These are phyloP conservation scores for Cavenderia fasciculata DNA, from an alignment of 78 protist species.

Conservation along the genomic window DNA sequence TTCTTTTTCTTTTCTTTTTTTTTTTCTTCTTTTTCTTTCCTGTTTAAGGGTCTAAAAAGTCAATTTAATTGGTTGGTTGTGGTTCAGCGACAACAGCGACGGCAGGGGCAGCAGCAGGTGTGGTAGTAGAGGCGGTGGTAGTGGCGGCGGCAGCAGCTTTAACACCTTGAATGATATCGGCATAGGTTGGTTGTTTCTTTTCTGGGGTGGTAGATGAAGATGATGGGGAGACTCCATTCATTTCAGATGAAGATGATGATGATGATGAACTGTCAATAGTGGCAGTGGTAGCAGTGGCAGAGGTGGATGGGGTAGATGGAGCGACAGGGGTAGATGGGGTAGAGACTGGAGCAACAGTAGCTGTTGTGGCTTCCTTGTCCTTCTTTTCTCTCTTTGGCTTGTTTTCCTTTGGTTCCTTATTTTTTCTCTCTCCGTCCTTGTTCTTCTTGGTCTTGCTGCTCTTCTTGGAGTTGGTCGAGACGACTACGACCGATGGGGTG, in stretches of 20 bases:
- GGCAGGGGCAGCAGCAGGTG: background rate
- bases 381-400: conserved; percentile 8
- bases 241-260: background rate
- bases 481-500: background rate
- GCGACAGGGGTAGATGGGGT: background rate
- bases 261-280: background rate
- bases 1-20: background rate
- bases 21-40: background rate
- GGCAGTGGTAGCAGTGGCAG: background rate
- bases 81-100: conserved; percentile 16
- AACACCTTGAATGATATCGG: conserved; percentile 50
- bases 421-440: conserved; percentile 5
- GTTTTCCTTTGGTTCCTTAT: background rate
- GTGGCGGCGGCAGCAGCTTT: conserved; percentile 22
- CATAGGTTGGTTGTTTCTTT: conserved; percentile 74
- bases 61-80: conserved; percentile 3
- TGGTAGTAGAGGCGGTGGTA: background rate
- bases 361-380: background rate
- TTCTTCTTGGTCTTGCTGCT: conserved; percentile 8
- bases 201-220: background rate
- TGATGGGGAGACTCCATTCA: background rate
- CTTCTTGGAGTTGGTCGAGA: conserved; percentile 5
- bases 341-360: background rate
- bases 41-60: background rate
- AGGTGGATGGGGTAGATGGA: background rate